Evolutionary conservation across 768 basidiomycete genomes (phyloP), one percentile per base, ranked within the genome.

Genomic region (Tylopilus plumbeoviolaceoides): DNA sequence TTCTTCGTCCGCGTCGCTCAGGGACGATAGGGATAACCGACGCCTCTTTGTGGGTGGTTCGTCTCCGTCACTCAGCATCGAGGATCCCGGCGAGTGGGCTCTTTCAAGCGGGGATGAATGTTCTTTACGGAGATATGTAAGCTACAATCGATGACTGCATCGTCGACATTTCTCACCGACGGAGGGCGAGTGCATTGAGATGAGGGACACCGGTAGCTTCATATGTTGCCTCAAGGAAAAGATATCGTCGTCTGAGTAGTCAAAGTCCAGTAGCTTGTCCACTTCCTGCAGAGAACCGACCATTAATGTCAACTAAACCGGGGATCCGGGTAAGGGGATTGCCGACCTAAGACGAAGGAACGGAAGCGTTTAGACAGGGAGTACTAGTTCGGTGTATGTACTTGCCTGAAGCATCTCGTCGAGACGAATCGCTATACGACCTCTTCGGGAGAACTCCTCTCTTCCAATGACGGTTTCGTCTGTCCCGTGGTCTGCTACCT

Each of bases 391-490:
- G 18, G 33, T 9, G 44, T 17, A 30, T 28, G 38, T n/a, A 63
- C 63, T 61, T 61, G 90, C 92, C 79, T 91, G 80, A 44, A 94
- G 71, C 50, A 89, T 66, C 67, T 92, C 89, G 63, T 95, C 93
- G 48, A 94, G 77, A 52, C 87, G 80, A 47, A 85, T 80, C 3
- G 90, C 91, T 11, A 89, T 80, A 51, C 83, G 84, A 40, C 78
- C 81, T 66, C 89, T 78, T 38, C 93, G 79, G n/a, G 72, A 68
- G 67, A 86, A 85, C 69, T 91, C 87, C 44, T 78, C 76, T 46
- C 73, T 75, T 53, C 81, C 83, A 30, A 88, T 67, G 45, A 70
- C 69, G 11, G 70, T 62, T 57, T 80, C 76, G 61, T 85, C 77
- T 28, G 87, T 85, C n/a, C 85, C 83, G 60, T 91, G 89, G 23